Percentiles rank a stretch among this genome's conserved stretches.
phyloP scores from a whole-genome alignment of 2,329 filamentous ascomycete genomes.

The Sclerotinia minor region DNA sequence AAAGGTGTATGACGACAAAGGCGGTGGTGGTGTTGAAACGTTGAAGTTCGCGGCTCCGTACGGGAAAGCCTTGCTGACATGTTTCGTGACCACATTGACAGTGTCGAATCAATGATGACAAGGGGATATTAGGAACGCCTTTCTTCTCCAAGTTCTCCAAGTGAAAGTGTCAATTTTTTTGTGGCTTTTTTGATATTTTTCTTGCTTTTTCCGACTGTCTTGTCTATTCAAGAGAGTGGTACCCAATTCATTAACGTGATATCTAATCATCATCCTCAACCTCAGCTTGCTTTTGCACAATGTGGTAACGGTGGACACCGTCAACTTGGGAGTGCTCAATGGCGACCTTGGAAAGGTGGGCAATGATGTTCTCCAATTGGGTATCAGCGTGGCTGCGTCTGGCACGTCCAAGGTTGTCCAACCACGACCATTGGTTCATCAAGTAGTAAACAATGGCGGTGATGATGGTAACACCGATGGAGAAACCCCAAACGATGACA shows the following conservation, averaged over 20 bases:
- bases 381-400: constrained; percentile 62
- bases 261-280: constrained; percentile 27
- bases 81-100: constrained; percentile 6
- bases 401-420: constrained; percentile 64
- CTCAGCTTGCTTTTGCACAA: constrained; percentile 24
- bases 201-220: not conserved
- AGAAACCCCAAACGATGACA: constrained; percentile 65
- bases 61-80: not conserved
- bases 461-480: constrained; percentile 65
- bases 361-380: constrained; percentile 65
- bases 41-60: not conserved
- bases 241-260: not conserved
- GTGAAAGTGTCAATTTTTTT: constrained; percentile 18
- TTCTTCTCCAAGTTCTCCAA: constrained; percentile 22
- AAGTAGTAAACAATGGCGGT: constrained; percentile 65
- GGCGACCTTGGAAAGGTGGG: constrained; percentile 63
- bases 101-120: constrained; percentile 10
- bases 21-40: not conserved
- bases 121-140: constrained; percentile 25
- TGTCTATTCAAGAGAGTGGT: constrained; percentile 6
- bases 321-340: constrained; percentile 53
- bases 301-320: constrained; percentile 25
- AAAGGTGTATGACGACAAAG: constrained; percentile 18
- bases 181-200: constrained; percentile 20
- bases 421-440: constrained; percentile 58